phyloP scores from a whole-genome alignment of 2,329 filamentous ascomycete species.

The Knufia petricola region DNA sequence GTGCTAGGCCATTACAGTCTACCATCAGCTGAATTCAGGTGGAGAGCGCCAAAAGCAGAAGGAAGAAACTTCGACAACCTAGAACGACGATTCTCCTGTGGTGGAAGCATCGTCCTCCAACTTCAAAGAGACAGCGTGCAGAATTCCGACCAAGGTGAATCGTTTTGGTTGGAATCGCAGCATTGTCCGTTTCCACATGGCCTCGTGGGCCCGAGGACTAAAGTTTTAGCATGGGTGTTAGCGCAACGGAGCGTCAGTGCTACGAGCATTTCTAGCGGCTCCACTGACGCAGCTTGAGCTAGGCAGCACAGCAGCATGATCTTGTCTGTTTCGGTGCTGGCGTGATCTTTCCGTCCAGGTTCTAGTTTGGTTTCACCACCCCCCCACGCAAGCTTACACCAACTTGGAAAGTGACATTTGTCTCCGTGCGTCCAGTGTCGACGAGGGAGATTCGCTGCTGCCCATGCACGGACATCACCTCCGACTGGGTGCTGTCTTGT shows the following conservation, averaged over 20 bases:
- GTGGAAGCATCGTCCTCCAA: not conserved
- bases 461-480: too few species aligned
- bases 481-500: too few species aligned
- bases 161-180: not conserved
- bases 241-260: not conserved
- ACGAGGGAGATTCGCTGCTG: too few species aligned
- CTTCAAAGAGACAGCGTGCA: not conserved
- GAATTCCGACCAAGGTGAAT: not conserved
- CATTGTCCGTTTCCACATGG: not conserved
- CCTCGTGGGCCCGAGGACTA: too few species aligned
- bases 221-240: not conserved
- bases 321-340: not conserved
- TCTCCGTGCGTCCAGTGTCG: not conserved
- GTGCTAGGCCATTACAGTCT: too few species aligned
- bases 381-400: not conserved
- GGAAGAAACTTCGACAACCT: too few species aligned
- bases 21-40: too few species aligned
- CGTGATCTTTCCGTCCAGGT: not conserved
- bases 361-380: not conserved
- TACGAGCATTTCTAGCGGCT: not conserved
- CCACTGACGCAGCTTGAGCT: not conserved
- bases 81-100: too few species aligned
- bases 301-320: too few species aligned
- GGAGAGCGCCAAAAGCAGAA: too few species aligned
- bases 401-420: not conserved